These are phyloP conservation scores for Phytophthora brassicae DNA, from an alignment of 352 stramenopile genomes.

Conservation along the genomic window DNA sequence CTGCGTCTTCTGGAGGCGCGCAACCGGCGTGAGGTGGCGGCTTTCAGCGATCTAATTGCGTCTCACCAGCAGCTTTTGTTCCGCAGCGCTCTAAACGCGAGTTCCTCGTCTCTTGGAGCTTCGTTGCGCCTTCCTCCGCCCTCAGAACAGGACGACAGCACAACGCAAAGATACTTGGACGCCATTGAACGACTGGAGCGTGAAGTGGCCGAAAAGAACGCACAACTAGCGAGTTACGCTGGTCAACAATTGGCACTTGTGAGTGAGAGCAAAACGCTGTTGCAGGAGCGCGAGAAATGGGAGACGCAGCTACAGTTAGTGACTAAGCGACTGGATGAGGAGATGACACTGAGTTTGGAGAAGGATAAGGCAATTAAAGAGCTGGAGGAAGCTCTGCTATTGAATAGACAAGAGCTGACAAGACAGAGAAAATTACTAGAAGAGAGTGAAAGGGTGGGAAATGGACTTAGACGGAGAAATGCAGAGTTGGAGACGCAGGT, in stretches of 20 bases:
- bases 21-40: constrained; percentile 61
- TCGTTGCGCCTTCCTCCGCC: constrained; percentile 8
- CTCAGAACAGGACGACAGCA: constrained; percentile 31
- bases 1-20: constrained; percentile 59
- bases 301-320: constrained; percentile 54
- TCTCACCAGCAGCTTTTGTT: constrained; percentile 76
- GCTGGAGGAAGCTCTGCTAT: constrained; percentile 48
- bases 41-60: constrained; percentile 57
- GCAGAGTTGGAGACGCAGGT: constrained; percentile 56
- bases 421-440: constrained; percentile 58
- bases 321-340: constrained; percentile 60
- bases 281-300: constrained; percentile 66
- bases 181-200: constrained; percentile 72
- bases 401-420: constrained; percentile 60
- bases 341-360: constrained; percentile 59
- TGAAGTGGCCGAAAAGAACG: constrained; percentile 71
- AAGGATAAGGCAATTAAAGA: constrained; percentile 74
- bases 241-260: constrained; percentile 68
- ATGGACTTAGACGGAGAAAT: constrained; percentile 45
- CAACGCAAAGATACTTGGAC: constrained; percentile 50
- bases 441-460: constrained; percentile 46
- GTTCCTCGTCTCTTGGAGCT: constrained; percentile 21
- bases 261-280: constrained; percentile 72
- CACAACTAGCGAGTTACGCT: constrained; percentile 47
- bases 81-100: constrained; percentile 30